Evolutionary conservation across 2,329 filamentous ascomycete genomes (phyloP).

Genomic region (Penicillium sclerotiorum): DNA sequence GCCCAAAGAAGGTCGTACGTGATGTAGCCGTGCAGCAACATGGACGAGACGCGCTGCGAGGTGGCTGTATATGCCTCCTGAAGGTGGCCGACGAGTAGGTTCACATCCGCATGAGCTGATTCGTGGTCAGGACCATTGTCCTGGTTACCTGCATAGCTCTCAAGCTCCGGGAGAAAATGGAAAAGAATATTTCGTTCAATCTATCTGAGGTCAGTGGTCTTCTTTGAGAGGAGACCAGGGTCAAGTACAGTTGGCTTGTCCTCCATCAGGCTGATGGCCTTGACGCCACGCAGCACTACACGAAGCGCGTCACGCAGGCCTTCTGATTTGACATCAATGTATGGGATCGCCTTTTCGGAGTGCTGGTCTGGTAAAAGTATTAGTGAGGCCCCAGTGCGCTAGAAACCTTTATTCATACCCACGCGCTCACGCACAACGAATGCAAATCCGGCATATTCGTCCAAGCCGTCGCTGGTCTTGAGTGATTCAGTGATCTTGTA

Average conservation of each 20-base stretch:
- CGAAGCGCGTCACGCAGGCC: slow-evolving; percentile 33
- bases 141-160: slow-evolving; percentile 13
- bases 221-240: slow-evolving; percentile 14
- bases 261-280: slow-evolving; percentile 32
- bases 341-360: slow-evolving; percentile 24
- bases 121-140: slow-evolving; percentile 9
- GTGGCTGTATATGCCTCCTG: slow-evolving; percentile 26
- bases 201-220: slow-evolving; percentile 17
- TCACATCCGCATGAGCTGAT: slow-evolving; percentile 15
- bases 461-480: slow-evolving; percentile 15
- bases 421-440: slow-evolving; percentile 29
- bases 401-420: slow-evolving; percentile 20
- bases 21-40: slow-evolving; percentile 33
- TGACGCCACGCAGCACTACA: slow-evolving; percentile 33
- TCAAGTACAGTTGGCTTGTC: slow-evolving; percentile 33
- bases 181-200: slow-evolving; percentile 28
- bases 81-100: slow-evolving; percentile 31
- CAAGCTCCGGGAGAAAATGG: slow-evolving; percentile 27
- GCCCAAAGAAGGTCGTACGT: slow-evolving; percentile 41
- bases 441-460: slow-evolving; percentile 26
- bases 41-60: slow-evolving; percentile 27
- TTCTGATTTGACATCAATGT: slow-evolving; percentile 36
- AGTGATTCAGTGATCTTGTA: slow-evolving; percentile 31
- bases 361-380: slow-evolving; percentile 25
- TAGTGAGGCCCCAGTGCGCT: slow-evolving; percentile 12